Conservation (phyloP, 495 filamentous ascomycete genomes). For the Penicillium verhagenii region DNA sequence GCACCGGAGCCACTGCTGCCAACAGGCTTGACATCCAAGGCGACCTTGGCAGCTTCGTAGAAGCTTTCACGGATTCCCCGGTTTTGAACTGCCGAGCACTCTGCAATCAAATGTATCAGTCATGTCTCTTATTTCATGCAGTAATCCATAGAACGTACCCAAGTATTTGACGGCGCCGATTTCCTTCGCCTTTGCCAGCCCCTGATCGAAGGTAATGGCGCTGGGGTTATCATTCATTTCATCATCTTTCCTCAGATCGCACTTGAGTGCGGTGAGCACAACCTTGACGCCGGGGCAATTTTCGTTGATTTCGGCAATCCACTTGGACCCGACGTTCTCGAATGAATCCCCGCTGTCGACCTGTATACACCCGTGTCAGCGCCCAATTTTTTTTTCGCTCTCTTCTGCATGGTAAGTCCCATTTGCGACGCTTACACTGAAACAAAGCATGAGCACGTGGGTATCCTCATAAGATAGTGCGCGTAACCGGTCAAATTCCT, state of each 20-base stretch:
- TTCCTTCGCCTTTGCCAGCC: conserved; percentile 85
- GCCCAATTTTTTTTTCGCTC: background rate
- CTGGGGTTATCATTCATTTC: conserved; percentile 57
- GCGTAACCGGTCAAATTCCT: conserved; percentile 97
- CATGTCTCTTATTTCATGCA: background rate
- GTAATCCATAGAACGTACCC: conserved; percentile 44
- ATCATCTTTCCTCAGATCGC: conserved; percentile 79
- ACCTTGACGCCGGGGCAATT: conserved; percentile 94
- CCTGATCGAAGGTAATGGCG: conserved; percentile 89
- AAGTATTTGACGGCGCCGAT: conserved; percentile 89
- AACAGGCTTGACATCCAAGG: conserved; percentile 74
- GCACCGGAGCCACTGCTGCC: conserved; percentile 33
- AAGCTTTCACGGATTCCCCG: conserved; percentile 97
- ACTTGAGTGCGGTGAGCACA: conserved; percentile 95
- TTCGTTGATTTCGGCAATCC: conserved; percentile 96
- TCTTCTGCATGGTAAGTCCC: background rate
- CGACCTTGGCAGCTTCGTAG: conserved; percentile 96
- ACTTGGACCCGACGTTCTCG: conserved; percentile 97
- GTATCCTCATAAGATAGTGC: conserved; percentile 97
- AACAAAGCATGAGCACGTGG: conserved; percentile 97
- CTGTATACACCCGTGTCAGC: conserved; percentile 33
- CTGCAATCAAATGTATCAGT: conserved; percentile 34
- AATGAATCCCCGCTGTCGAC: conserved; percentile 93
- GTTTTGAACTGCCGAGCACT: conserved; percentile 98
- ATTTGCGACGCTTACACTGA: conserved; percentile 56